These are phyloP conservation scores for Lachancea nothofagi DNA, from an alignment of 805 yeast genomes.

Conservation along the genomic window DNA sequence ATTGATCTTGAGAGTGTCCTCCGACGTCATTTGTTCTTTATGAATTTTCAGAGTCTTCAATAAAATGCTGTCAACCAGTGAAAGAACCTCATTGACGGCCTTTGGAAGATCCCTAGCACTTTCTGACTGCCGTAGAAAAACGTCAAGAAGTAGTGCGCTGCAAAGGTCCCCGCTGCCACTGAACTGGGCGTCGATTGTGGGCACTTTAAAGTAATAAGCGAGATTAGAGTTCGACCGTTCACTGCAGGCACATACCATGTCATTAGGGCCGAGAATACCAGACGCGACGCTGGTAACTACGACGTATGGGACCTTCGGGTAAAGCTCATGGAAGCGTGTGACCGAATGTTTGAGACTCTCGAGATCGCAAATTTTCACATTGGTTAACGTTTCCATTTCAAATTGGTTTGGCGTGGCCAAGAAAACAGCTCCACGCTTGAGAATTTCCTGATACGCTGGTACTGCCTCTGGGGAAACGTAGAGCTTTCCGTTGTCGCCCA, in stretches of 20 bases:
- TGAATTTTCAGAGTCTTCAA: slow-evolving; percentile 33
- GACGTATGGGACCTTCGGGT: slow-evolving; percentile 43
- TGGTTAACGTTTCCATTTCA: slow-evolving; percentile 60
- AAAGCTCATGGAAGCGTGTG: slow-evolving; percentile 37
- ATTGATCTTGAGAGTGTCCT: slow-evolving; percentile 27
- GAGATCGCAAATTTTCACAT: slow-evolving; percentile 37
- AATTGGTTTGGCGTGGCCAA: slow-evolving; percentile 70
- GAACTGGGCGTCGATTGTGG: slow-evolving; percentile 52
- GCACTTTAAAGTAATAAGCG: slow-evolving; percentile 37
- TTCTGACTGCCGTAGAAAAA: slow-evolving; percentile 33
- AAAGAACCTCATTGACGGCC: slow-evolving; percentile 39
- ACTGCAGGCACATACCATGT: slow-evolving; percentile 16
- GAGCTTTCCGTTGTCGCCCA: slow-evolving; percentile 83
- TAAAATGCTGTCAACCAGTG: slow-evolving; percentile 40
- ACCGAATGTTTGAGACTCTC: slow-evolving; percentile 38
- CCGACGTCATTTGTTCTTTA: not conserved
- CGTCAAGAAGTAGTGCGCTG: slow-evolving; percentile 53
- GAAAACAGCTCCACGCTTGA: slow-evolving; percentile 40
- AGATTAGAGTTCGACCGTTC: slow-evolving; percentile 33
- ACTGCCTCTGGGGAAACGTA: slow-evolving; percentile 62
- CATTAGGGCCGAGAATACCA: not conserved
- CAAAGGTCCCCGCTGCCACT: slow-evolving; percentile 76
- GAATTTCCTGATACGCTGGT: slow-evolving; percentile 45
- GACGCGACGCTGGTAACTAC: slow-evolving; percentile 52
- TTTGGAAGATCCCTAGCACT: slow-evolving; percentile 11